These are phyloP conservation scores for Trametes cubensis DNA, from an alignment of 768 basidiomycete species.

Conservation along the genomic window DNA sequence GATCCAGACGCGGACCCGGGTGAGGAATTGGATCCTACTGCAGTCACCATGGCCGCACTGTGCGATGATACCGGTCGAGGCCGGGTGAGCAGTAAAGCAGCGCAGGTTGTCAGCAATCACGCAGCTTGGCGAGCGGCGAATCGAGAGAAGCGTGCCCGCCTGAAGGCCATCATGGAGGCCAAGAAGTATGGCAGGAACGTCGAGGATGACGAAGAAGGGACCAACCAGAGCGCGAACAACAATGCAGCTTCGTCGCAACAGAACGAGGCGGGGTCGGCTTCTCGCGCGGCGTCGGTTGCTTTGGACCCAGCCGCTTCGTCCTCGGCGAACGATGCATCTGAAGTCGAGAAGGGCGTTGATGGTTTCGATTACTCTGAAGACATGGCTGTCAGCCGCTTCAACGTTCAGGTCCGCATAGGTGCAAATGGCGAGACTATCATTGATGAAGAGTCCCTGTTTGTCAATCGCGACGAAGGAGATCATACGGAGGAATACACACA, in stretches of 20 bases:
- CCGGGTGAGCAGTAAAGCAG: slow-evolving; percentile 75
- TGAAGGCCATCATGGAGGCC: slow-evolving; percentile 65
- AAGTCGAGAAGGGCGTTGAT: slow-evolving; percentile 51
- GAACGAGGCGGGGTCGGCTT: slow-evolving; percentile 1
- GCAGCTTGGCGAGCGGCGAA: slow-evolving; percentile 71
- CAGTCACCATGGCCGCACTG: slow-evolving; percentile 78
- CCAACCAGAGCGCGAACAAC: neutral
- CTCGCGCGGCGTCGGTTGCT: neutral
- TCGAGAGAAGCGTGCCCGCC: slow-evolving; percentile 64
- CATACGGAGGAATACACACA: slow-evolving; percentile 77
- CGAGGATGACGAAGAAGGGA: slow-evolving; percentile 42
- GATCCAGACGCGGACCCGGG: slow-evolving; percentile 67
- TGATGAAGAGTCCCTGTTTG: slow-evolving; percentile 82
- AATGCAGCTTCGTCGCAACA: neutral
- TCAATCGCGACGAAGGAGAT: slow-evolving; percentile 69
- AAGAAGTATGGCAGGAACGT: slow-evolving; percentile 72
- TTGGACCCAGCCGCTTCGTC: neutral
- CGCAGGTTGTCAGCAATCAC: slow-evolving; percentile 71
- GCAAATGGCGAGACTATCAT: slow-evolving; percentile 86
- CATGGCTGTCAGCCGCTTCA: slow-evolving; percentile 70
- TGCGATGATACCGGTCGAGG: slow-evolving; percentile 81
- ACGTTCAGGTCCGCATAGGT: slow-evolving; percentile 85
- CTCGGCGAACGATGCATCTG: slow-evolving; percentile 8
- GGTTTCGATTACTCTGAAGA: slow-evolving; percentile 73
- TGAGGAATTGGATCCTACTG: slow-evolving; percentile 80